Conservation (phyloP, 2,329 filamentous ascomycete species). For the Diatrype stigma region DNA sequence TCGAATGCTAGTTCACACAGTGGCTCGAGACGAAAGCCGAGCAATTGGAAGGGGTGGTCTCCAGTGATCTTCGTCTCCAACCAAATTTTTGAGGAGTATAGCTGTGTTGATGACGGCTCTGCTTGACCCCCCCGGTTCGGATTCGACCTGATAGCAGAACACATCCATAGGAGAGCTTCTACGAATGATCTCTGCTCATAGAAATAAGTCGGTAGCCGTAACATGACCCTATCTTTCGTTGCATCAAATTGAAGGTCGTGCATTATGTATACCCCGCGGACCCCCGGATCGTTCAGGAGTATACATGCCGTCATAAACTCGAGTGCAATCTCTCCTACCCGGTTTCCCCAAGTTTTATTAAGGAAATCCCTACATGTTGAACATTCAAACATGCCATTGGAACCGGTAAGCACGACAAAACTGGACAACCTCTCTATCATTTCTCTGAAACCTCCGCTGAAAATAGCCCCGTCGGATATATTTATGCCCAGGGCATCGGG, state of each 20-base stretch:
- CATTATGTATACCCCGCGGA: too few relatives aligned
- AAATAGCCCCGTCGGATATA: neutral
- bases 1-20: neutral
- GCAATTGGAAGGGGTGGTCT: neutral
- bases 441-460: neutral
- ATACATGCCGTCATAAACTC: too few relatives aligned
- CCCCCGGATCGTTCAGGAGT: too few relatives aligned
- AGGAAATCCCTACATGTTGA: neutral
- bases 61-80: neutral
- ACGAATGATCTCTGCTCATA: neutral
- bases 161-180: neutral
- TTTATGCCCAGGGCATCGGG: too few relatives aligned
- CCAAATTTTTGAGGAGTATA: neutral
- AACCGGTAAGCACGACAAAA: neutral
- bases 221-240: too few relatives aligned
- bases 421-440: neutral
- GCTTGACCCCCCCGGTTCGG: neutral
- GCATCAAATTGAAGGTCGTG: too few relatives aligned
- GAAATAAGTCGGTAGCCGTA: too few relatives aligned
- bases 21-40: neutral
- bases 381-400: neutral
- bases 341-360: neutral
- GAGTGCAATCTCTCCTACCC: neutral
- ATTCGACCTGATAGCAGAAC: neutral
- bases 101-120: neutral